These are phyloP conservation scores for Penium margaritaceum DNA, from an alignment of 139 green algal genomes.

Conservation along the genomic window DNA sequence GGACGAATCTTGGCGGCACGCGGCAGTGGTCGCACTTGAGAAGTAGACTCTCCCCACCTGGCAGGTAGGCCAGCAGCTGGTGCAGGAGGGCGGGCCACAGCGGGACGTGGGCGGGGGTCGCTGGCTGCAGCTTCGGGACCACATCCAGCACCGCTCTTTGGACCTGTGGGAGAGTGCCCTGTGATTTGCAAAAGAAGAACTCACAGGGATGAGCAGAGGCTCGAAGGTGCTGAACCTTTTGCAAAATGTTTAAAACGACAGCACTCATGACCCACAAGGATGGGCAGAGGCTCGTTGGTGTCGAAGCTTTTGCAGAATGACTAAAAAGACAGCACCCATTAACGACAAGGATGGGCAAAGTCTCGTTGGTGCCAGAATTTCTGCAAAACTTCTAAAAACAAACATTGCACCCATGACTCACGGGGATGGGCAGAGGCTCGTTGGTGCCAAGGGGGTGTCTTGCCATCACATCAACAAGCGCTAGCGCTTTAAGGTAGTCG, in stretches of 20 bases:
- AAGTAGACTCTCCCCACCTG: slow-evolving; percentile 22
- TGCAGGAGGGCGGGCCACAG: slow-evolving; percentile 54
- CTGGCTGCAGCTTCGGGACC: slow-evolving; percentile 52
- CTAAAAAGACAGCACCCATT: not conserved
- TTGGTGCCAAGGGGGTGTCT: slow-evolving; percentile 58
- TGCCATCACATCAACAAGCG: slow-evolving; percentile 64
- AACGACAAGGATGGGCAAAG: not conserved
- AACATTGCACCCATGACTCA: not conserved
- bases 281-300: not conserved
- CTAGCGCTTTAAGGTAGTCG: slow-evolving; percentile 54
- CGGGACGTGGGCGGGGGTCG: slow-evolving; percentile 33
- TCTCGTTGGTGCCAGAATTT: no score
- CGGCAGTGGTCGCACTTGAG: slow-evolving; percentile 34
- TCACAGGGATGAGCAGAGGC: not conserved
- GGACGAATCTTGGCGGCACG: slow-evolving; percentile 6
- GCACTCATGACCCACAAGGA: no score
- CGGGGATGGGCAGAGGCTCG: slow-evolving; percentile 45
- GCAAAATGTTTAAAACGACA: no score
- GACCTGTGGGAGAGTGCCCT: slow-evolving; percentile 61
- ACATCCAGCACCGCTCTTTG: slow-evolving; percentile 64
- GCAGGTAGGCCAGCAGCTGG: slow-evolving; percentile 52
- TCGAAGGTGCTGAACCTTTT: no score
- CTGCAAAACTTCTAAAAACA: no score
- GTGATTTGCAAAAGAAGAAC: not conserved
- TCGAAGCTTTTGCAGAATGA: no score